These are phyloP conservation scores for Podaxis sp. DNA, from an alignment of 768 basidiomycete species.

Conservation along the genomic window DNA sequence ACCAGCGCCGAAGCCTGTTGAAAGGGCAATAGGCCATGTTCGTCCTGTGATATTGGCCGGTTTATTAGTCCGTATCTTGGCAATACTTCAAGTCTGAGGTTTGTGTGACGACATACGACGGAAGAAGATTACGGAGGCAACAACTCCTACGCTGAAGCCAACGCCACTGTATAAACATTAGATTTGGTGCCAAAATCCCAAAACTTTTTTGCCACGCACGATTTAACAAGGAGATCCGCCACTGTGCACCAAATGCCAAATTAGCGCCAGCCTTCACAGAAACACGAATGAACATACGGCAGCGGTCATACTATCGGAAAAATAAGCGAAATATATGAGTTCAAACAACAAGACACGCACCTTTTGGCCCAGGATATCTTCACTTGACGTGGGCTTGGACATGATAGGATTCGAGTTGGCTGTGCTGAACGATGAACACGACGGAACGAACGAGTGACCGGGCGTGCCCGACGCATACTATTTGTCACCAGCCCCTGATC, in stretches of 20 bases:
- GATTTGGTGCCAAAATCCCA: slow-evolving; percentile 14
- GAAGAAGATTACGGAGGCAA: slow-evolving; percentile 89
- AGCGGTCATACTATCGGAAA: slow-evolving; percentile 73
- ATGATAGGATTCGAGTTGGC: slow-evolving; percentile 42
- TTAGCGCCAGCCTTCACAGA: slow-evolving; percentile 9
- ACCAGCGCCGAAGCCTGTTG: slow-evolving; percentile 85
- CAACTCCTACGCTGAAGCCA: slow-evolving; percentile 86
- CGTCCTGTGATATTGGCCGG: slow-evolving; percentile 55
- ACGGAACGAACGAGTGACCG: slow-evolving; percentile 4
- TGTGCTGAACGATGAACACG: slow-evolving; percentile 19
- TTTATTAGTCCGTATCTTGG: slow-evolving; percentile 10
- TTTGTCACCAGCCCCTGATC: slow-evolving; percentile 21
- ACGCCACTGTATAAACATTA: slow-evolving; percentile 56
- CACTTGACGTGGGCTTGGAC: slow-evolving; percentile 74
- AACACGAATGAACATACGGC: slow-evolving; percentile 53
- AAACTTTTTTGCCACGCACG: slow-evolving; percentile 44
- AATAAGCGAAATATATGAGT: slow-evolving; percentile 17
- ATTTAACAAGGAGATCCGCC: slow-evolving; percentile 66
- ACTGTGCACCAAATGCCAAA: slow-evolving; percentile 22
- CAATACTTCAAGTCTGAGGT: background rate
- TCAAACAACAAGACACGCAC: slow-evolving; percentile 36
- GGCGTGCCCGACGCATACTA: slow-evolving; percentile 19
- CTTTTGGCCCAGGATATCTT: slow-evolving; percentile 90
- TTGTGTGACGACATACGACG: slow-evolving; percentile 60
- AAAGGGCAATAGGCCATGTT: slow-evolving; percentile 86